Base-by-base conservation (phyloP, 345 rosid genomes). In the Cardamine occulta region DNA sequence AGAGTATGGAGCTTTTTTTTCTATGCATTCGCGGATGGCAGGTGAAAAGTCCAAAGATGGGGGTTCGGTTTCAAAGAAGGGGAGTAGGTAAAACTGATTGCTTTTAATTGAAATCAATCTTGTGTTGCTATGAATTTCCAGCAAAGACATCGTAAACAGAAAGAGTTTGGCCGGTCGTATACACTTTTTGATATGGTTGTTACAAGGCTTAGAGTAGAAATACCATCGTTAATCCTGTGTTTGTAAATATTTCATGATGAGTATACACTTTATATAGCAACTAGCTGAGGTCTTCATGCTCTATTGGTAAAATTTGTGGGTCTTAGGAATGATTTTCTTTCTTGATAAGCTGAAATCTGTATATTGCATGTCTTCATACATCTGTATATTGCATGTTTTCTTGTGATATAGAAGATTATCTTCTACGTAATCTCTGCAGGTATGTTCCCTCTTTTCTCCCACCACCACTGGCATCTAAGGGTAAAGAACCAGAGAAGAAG, bases 21-120 rank as follows among this genome's bases (percentile, higher is more conserved):
- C 84, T 85, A 93, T 93, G 88, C 97, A 81, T 95, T 89, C 94
- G 72, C 95, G 97, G 92, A 88, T 93, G 97, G 93, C 97, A 94
- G 98, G 97, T 91, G 98, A 94, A 94, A 95, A 89, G 98, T 88
- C 97, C 84, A 96, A 91, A 93, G 99, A 96, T 87, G 99, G 93
- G 88, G 86, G 90, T 73, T 91, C 97, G 79, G 80, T 85, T 87
- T 91, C 98, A 85, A 95, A 95, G 97, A 95, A 92, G 93, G 99
- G 98, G 76, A 95, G 98, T 93, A 95, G 99, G 99, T 95, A 90
- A 93, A 90, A 35, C 49, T 81, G 80, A 85, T 83, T 86, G 85
- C 96, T 89, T 84, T 88, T 85, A 87, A 84, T 81, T 84, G 81
- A 77, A 81, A 82, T 84, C 78, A 64, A 51, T 85, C 84, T 67